Percentiles rank a stretch among this genome's conserved stretches.
These are phyloP conservation scores for Aspergillus homomorphus DNA, from an alignment of 495 filamentous ascomycete species.

Conservation along the genomic window DNA sequence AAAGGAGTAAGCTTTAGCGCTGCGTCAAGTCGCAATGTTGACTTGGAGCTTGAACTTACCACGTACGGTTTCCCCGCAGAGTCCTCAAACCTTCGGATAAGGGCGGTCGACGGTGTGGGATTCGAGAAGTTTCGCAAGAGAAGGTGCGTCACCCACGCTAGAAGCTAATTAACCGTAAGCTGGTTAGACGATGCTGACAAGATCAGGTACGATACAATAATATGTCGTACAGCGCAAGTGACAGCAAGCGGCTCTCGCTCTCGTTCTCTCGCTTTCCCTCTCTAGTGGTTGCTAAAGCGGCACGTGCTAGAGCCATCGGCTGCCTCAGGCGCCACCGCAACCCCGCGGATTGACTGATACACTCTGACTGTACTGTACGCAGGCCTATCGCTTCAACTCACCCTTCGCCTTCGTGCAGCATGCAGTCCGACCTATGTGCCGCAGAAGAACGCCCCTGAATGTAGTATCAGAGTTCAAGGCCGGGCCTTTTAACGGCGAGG, in stretches of 20 bases:
- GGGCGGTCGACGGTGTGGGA: conserved; percentile 7
- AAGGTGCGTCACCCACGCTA: background rate
- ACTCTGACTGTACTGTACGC: no score
- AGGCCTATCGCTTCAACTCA: background rate
- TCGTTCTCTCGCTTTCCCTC: background rate
- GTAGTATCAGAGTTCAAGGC: background rate
- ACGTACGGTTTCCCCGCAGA: conserved; percentile 35
- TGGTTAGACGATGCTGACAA: background rate
- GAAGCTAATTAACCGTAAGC: background rate
- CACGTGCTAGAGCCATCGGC: conserved; percentile 9
- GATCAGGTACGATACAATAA: conserved; percentile 1
- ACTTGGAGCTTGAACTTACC: conserved; percentile 17
- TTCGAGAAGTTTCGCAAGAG: conserved; percentile 9
- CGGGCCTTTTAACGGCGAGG: background rate
- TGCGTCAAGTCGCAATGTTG: conserved; percentile 9
- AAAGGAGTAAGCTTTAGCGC: conserved; percentile 5
- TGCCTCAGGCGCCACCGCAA: conserved; percentile 12
- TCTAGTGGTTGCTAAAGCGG: conserved; percentile 2
- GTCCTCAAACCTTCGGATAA: conserved; percentile 11
- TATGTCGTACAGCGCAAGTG: background rate
- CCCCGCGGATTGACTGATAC: conserved; percentile 2
- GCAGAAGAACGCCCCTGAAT: background rate
- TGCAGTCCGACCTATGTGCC: background rate
- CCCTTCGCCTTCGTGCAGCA: background rate
- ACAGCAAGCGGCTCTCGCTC: background rate